Conservation (phyloP, 805 yeast species). For the Yamadazyma paraphyllophila region DNA sequence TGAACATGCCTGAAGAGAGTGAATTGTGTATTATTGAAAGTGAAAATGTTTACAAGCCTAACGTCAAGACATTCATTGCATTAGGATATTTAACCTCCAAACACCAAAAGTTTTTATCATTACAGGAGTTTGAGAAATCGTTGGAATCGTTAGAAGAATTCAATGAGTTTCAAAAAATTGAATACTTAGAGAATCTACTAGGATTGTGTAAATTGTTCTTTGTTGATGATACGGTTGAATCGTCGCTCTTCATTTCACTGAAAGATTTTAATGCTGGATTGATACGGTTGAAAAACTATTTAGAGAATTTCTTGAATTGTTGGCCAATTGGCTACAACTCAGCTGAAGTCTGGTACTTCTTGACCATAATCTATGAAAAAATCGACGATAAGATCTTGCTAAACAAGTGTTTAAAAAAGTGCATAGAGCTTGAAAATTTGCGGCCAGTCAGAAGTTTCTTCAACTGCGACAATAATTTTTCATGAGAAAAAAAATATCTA, state of each 20-base stretch:
- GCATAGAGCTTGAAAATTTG: slow-evolving; percentile 61
- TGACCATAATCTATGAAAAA: slow-evolving; percentile 61
- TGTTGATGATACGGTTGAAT: slow-evolving; percentile 32
- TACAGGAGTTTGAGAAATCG: slow-evolving; percentile 65
- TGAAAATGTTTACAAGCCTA: slow-evolving; percentile 45
- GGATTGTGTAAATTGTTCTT: slow-evolving; percentile 55
- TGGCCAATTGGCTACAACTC: slow-evolving; percentile 42
- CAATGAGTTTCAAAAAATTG: slow-evolving; percentile 23
- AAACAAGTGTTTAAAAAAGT: slow-evolving; percentile 55
- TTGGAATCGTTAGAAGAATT: slow-evolving; percentile 41
- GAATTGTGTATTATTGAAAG: slow-evolving; percentile 75
- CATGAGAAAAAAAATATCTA: slow-evolving; percentile 3
- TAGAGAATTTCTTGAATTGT: slow-evolving; percentile 36
- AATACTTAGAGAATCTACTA: slow-evolving; percentile 50
- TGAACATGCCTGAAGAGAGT: slow-evolving; percentile 56
- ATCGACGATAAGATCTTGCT: slow-evolving; percentile 48
- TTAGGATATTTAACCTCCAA: slow-evolving; percentile 47
- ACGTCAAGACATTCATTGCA: slow-evolving; percentile 47
- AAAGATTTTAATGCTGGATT: slow-evolving; percentile 60
- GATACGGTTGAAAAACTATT: slow-evolving; percentile 50
- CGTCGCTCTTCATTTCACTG: slow-evolving; percentile 48
- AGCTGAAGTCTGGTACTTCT: slow-evolving; percentile 67
- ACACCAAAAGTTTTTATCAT: slow-evolving; percentile 46
- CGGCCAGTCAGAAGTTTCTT: slow-evolving; percentile 51
- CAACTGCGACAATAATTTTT: slow-evolving; percentile 24